Evolutionary conservation across 2,329 filamentous ascomycete genomes (phyloP), one percentile per base, ranked within the genome.

Genomic region (Sporothrix sp.): DNA sequence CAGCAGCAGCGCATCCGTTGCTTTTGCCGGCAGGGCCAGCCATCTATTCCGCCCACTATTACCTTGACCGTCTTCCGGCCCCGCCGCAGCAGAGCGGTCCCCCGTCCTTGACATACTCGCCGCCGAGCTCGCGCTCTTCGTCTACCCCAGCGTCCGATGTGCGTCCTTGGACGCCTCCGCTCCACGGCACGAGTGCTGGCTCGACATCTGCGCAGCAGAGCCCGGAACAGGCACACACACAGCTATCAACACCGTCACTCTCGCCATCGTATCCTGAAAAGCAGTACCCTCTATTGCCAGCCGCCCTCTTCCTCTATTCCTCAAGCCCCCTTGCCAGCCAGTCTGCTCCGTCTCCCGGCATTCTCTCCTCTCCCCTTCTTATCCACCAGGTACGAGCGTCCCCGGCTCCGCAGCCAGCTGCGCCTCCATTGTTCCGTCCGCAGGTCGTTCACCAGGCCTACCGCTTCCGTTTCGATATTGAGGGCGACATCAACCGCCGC

Each of bases 401-500:
- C 16, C 36, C 21, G 44, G 50, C 47, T 33, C 38, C 54, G 39
- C 33, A 54, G 51, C 37, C 54, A 54, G 44, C 57, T 40, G 45
- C 63, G 47, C 45, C 35, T 23, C 44, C 37, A 25, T 10, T 49
- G 40, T 9, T 54, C 28, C 60, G 61, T 18, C 65, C 67, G 30
- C 66, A 70, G 49, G 60, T 68, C n/a, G 61, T 71, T 13, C 69
- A 69, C 59, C 68, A 72, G 52, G 65, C 68, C 3, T 72, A 71
- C 58, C 66, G 70, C 51, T 72, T 68, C 62, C 70, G 69, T 56
- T 72, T 71, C 54, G 70, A 72, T 59, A 67, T 72, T 48, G 70
- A 72, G 51, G 64, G 66, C 52, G 70, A 69, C 59, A 67, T 71
- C 58, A 71, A 71, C 58, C 63, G 67, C 52, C 66, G 65, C 49